Evolutionary conservation across 2,329 filamentous ascomycete species (phyloP).

Genomic region (Aspergillus sp.): DNA sequence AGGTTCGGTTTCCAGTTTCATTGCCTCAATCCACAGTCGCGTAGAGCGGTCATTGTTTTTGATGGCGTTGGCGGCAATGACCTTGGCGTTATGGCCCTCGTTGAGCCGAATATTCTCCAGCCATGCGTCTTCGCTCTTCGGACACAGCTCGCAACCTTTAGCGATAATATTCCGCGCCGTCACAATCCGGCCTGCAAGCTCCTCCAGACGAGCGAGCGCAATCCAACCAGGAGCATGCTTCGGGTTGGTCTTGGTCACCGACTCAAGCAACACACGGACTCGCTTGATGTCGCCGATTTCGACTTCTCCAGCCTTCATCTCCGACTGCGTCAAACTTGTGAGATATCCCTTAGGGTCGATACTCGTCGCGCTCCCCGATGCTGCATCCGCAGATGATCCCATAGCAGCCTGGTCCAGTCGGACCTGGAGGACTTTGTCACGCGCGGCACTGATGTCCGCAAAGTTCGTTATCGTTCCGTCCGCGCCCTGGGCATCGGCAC

Average conservation of each 20-base stretch:
- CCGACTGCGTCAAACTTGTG: conserved; percentile 81
- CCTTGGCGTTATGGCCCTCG: conserved; percentile 87
- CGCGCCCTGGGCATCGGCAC: conserved; percentile 47
- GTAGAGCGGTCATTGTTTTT: conserved; percentile 88
- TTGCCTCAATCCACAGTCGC: conserved; percentile 89
- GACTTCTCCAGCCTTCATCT: conserved; percentile 74
- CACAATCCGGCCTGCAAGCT: conserved; percentile 87
- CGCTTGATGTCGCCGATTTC: conserved; percentile 94
- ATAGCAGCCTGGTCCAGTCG: conserved; percentile 84
- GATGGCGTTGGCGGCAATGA: conserved; percentile 91
- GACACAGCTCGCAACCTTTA: conserved; percentile 84
- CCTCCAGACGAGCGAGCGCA: conserved; percentile 86
- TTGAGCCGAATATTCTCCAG: conserved; percentile 93
- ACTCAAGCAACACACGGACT: conserved; percentile 87
- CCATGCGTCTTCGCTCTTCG: conserved; percentile 94
- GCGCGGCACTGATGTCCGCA: conserved; percentile 90
- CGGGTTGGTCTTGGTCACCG: conserved; percentile 94
- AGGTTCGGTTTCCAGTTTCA: conserved; percentile 81
- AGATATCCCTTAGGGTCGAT: conserved; percentile 96
- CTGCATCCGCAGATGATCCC: conserved; percentile 65
- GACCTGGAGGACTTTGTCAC: conserved; percentile 95
- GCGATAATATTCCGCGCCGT: conserved; percentile 85
- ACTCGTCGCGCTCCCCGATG: conserved; percentile 77
- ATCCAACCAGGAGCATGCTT: conserved; percentile 96
- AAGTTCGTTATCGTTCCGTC: conserved; percentile 98